Conservation (phyloP, 345 rosid species). For the Citrus trifoliata region DNA sequence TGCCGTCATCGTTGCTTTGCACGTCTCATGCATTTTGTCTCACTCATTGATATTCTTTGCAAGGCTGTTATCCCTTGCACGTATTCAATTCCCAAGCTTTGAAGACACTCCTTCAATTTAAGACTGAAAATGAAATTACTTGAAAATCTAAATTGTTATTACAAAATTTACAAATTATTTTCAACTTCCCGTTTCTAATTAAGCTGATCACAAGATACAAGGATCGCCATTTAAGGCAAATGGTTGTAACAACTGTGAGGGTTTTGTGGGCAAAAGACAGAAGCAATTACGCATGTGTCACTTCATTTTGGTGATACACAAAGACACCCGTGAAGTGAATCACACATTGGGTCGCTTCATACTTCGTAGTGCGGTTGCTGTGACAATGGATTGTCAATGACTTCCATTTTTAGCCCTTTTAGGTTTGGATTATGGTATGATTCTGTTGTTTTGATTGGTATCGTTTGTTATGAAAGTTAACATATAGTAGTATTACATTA, state of each 20-base stretch:
- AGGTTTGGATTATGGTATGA: not conserved
- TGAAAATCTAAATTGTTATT: not conserved
- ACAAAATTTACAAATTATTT: not conserved
- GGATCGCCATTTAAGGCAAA: not conserved
- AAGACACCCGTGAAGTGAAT: not conserved
- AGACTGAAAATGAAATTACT: not conserved
- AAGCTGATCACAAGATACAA: not conserved
- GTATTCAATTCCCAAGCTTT: conserved; percentile 6
- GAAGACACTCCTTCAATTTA: not conserved
- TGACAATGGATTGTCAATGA: too few species aligned
- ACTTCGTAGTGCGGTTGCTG: too few species aligned
- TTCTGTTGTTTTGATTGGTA: not conserved
- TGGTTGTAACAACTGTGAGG: not conserved
- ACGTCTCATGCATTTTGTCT: not conserved
- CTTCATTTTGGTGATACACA: not conserved
- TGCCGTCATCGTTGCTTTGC: not conserved
- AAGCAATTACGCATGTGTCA: not conserved
- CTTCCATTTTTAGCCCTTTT: not conserved
- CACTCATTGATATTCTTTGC: not conserved
- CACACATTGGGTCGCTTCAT: not conserved
- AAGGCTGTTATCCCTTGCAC: not conserved
- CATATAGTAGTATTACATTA: not conserved
- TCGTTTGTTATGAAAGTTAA: not conserved
- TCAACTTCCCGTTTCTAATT: not conserved
- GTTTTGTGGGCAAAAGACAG: conserved; percentile 1